These are phyloP conservation scores for Oxytropis ochrocephala DNA, from an alignment of 306 rosid species.

Conservation along the genomic window DNA sequence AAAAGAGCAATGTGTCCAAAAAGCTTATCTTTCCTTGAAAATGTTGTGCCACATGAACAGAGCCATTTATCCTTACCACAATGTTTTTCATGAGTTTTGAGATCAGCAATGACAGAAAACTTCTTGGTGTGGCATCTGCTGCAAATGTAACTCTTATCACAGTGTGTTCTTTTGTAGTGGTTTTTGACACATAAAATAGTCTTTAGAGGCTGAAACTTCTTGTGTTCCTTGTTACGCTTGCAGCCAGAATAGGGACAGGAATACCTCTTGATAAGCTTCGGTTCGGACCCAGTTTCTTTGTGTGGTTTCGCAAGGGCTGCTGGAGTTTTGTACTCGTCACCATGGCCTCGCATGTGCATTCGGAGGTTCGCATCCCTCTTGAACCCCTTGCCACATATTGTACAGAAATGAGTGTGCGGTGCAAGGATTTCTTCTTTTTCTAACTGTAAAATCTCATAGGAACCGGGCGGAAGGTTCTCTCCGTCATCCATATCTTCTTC, in stretches of 20 bases:
- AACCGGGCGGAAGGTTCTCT: slow-evolving; percentile 88
- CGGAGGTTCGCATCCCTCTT: slow-evolving; percentile 95
- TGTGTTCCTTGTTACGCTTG: slow-evolving; percentile 95
- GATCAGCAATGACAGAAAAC: slow-evolving; percentile 95
- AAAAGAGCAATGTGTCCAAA: slow-evolving; percentile 96
- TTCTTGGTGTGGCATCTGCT: slow-evolving; percentile 92
- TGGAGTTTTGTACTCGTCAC: slow-evolving; percentile 91
- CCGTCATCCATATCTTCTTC: slow-evolving; percentile 91
- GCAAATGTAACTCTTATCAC: slow-evolving; percentile 94
- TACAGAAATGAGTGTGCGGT: slow-evolving; percentile 95
- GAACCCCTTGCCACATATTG: slow-evolving; percentile 98
- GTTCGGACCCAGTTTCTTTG: slow-evolving; percentile 60
- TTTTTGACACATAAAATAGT: slow-evolving; percentile 95
- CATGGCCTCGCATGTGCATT: slow-evolving; percentile 99
- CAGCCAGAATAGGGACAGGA: slow-evolving; percentile 91
- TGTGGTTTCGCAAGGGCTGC: slow-evolving; percentile 97
- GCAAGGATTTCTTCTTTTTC: slow-evolving; percentile 99
- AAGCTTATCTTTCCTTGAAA: slow-evolving; percentile 99
- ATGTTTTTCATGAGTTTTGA: slow-evolving; percentile 97
- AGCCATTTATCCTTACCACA: slow-evolving; percentile 99
- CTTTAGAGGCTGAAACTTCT: slow-evolving; percentile 89
- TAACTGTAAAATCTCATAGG: slow-evolving; percentile 84
- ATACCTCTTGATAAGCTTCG: slow-evolving; percentile 76
- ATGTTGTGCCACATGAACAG: slow-evolving; percentile 99
- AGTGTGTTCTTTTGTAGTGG: slow-evolving; percentile 98